Evolutionary conservation across 2,329 filamentous ascomycete species (phyloP).

Genomic region (Neofusicoccum cordaticola): DNA sequence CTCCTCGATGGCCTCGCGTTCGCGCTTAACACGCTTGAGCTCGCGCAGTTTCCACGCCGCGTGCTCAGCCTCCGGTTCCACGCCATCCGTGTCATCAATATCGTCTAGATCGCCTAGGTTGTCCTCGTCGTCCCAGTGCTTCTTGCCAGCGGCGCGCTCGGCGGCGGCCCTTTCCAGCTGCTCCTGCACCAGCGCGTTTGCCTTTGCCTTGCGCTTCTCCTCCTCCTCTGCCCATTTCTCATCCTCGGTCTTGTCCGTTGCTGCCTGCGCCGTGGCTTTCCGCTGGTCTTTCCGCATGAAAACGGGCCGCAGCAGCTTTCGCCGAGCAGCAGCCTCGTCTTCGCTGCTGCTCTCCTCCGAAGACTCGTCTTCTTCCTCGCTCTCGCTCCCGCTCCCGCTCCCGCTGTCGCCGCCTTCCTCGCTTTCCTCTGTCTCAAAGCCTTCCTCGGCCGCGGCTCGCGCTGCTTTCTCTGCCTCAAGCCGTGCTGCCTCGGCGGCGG

Average conservation of each 20-base stretch:
- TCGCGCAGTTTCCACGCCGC: constrained; percentile 94
- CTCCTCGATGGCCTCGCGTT: constrained; percentile 78
- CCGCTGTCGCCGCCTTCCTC: constrained; percentile 17
- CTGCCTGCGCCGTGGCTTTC: constrained; percentile 29
- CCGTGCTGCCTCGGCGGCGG: constrained; percentile 26
- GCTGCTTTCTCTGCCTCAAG: constrained; percentile 24
- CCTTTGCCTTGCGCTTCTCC: constrained; percentile 63
- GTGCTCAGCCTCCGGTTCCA: constrained; percentile 83
- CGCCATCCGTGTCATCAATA: constrained; percentile 83
- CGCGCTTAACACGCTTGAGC: constrained; percentile 81
- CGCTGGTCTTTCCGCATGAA: constrained; percentile 65
- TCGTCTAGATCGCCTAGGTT: constrained; percentile 67
- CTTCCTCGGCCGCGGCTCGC: constrained; percentile 49
- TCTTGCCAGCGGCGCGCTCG: constrained; percentile 71
- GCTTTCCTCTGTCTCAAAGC: constrained; percentile 57
- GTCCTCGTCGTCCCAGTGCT: constrained; percentile 77
- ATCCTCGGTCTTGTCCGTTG: constrained; percentile 35
- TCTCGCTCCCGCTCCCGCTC: constrained; percentile 20
- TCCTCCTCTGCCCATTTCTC: constrained; percentile 49
- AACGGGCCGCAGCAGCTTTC: constrained; percentile 59
- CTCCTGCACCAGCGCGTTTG: constrained; percentile 79
- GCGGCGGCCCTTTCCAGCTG: constrained; percentile 77
- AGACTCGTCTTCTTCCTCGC: constrained; percentile 28
- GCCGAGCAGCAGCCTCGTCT: constrained; percentile 54
- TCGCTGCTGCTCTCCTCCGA: constrained; percentile 51